Evolutionary conservation across 331 rosid species (phyloP).

Genomic region (Malus hybrid): DNA sequence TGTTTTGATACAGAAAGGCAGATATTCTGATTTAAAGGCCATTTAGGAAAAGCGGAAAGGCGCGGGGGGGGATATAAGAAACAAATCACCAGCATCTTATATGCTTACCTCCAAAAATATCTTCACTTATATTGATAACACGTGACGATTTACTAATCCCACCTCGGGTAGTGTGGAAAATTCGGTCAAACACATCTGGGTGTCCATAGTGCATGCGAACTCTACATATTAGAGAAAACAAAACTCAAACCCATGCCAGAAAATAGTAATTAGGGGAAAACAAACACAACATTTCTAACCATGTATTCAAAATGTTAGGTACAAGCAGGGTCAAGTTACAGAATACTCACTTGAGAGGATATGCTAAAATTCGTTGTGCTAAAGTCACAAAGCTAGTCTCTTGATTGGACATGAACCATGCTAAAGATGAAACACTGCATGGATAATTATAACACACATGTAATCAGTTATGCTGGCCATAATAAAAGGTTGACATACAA

Average conservation of each 20-base stretch:
- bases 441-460: conserved; percentile 13
- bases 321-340: neutral
- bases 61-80: neutral
- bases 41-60: too few relatives aligned
- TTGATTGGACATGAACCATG: conserved; percentile 99
- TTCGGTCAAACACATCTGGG: conserved; percentile 94
- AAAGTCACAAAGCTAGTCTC: conserved; percentile 98
- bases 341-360: conserved; percentile 83
- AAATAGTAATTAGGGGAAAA: neutral
- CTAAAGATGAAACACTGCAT: conserved; percentile 98
- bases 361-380: conserved; percentile 88
- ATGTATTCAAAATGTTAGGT: neutral
- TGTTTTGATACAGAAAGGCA: too few relatives aligned
- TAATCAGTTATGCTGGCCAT: conserved; percentile 10
- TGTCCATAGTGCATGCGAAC: conserved; percentile 99
- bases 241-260: neutral
- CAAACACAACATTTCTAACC: neutral
- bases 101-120: conserved; percentile 72
- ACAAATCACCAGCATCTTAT: neutral
- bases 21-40: too few relatives aligned
- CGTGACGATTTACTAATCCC: conserved; percentile 99
- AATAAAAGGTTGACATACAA: too few relatives aligned
- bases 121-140: conserved; percentile 95
- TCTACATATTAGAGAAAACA: conserved; percentile 30
- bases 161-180: conserved; percentile 93